phyloP scores from a whole-genome alignment of 805 yeast species.

The Candida nanaspora region DNA sequence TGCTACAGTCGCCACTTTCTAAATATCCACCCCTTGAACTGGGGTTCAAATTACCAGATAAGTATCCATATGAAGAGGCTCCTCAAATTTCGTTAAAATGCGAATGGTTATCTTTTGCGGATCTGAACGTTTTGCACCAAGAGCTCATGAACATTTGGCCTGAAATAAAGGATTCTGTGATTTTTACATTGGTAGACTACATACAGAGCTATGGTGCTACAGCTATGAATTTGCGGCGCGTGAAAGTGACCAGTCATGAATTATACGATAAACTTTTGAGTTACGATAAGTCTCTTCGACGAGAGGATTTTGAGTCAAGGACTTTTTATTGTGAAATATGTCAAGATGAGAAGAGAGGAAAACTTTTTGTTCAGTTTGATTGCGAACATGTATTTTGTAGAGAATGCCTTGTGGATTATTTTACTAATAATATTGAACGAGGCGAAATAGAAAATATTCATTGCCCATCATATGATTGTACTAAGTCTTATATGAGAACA shows the following conservation, averaged over 20 bases:
- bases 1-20: slow-evolving; percentile 7
- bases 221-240: not conserved
- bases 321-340: slow-evolving; percentile 54
- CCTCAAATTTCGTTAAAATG: slow-evolving; percentile 24
- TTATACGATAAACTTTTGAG: slow-evolving; percentile 6
- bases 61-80: slow-evolving; percentile 28
- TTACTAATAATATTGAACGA: slow-evolving; percentile 30
- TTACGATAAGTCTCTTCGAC: slow-evolving; percentile 17
- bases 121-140: slow-evolving; percentile 8
- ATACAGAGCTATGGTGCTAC: slow-evolving; percentile 18
- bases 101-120: slow-evolving; percentile 22
- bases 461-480: slow-evolving; percentile 51
- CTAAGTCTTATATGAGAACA: slow-evolving; percentile 17
- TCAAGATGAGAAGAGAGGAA: slow-evolving; percentile 41
- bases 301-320: slow-evolving; percentile 21
- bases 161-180: slow-evolving; percentile 28
- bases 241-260: not conserved
- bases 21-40: slow-evolving; percentile 28
- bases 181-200: slow-evolving; percentile 37
- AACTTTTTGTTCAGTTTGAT: slow-evolving; percentile 28
- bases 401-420: slow-evolving; percentile 37
- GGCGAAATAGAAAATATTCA: slow-evolving; percentile 47
- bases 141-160: slow-evolving; percentile 27
- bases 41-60: slow-evolving; percentile 23
- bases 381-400: slow-evolving; percentile 48